Percentiles rank a stretch among this genome's conserved stretches.
Conservation (phyloP, 176 grass and related monocot species). For the Zea luxurians region DNA sequence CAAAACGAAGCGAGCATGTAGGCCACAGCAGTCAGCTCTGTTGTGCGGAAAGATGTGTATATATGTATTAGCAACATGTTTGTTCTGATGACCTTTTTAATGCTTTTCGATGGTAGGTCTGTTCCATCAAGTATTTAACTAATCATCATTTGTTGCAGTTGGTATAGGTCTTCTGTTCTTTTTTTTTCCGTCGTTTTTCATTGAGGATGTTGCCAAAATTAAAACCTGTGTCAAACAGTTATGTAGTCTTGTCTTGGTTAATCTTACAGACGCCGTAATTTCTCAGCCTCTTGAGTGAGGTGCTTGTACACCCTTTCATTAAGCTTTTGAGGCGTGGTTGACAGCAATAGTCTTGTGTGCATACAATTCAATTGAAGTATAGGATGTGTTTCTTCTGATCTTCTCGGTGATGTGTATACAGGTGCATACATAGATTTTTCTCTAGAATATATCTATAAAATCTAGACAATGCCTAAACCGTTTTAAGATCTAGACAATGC, state of each 20-base stretch:
- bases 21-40: constrained; percentile 30
- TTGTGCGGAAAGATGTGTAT: constrained; percentile 36
- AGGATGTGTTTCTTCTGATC: not conserved
- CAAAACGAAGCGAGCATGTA: constrained; percentile 36
- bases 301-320: not conserved
- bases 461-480: no score
- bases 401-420: not conserved
- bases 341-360: not conserved
- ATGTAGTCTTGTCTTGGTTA: constrained; percentile 11
- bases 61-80: constrained; percentile 53
- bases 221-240: constrained; percentile 15
- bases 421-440: no score
- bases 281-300: not conserved
- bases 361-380: not conserved
- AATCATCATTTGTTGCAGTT: constrained; percentile 44
- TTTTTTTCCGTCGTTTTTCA: not conserved
- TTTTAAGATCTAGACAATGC: no score
- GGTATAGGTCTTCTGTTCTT: constrained; percentile 41
- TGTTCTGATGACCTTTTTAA: constrained; percentile 35
- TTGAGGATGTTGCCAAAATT: constrained; percentile 34
- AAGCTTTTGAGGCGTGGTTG: not conserved
- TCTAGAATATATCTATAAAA: no score
- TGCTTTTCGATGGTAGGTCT: constrained; percentile 15
- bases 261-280: not conserved
- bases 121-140: constrained; percentile 28